A percentile compares a stretch with the other conserved stretches of the same genome.
Conservation (phyloP, 495 filamentous ascomycete species). For the Hypoxylon perforatum region DNA sequence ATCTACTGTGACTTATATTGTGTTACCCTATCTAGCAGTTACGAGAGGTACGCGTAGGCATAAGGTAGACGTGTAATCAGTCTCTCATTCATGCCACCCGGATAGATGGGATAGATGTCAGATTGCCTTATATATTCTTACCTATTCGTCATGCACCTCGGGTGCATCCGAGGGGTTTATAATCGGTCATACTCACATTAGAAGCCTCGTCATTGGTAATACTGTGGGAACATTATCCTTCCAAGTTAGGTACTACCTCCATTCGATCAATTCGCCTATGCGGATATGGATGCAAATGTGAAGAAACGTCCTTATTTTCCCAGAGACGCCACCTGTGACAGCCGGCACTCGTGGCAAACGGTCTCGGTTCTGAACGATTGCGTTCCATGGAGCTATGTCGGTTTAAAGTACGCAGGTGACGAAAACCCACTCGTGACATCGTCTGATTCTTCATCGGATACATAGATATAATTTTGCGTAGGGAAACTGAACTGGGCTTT, state of each 20-base stretch:
- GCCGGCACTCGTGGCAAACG: too few relatives aligned
- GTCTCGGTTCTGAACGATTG: neutral
- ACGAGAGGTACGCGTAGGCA: too few relatives aligned
- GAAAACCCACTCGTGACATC: neutral
- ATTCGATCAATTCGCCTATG: neutral
- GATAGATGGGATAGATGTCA: too few relatives aligned
- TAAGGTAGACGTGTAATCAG: too few relatives aligned
- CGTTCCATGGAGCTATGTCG: neutral
- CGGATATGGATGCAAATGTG: too few relatives aligned
- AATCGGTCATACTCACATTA: neutral
- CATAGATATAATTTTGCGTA: neutral
- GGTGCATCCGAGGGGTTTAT: neutral
- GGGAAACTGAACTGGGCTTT: conserved; percentile 19
- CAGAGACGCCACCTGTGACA: too few relatives aligned
- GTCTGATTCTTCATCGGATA: neutral
- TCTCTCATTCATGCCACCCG: too few relatives aligned
- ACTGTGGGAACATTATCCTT: neutral
- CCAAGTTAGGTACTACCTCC: neutral
- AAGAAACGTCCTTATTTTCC: too few relatives aligned
- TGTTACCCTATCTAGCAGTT: too few relatives aligned
- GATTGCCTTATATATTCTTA: neutral
- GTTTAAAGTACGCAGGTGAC: neutral
- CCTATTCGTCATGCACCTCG: neutral
- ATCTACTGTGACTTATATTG: too few relatives aligned
- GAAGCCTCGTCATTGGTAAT: neutral